Evolutionary conservation across 2,329 filamentous ascomycete genomes (phyloP).

Genomic region (Cercospora sojina): DNA sequence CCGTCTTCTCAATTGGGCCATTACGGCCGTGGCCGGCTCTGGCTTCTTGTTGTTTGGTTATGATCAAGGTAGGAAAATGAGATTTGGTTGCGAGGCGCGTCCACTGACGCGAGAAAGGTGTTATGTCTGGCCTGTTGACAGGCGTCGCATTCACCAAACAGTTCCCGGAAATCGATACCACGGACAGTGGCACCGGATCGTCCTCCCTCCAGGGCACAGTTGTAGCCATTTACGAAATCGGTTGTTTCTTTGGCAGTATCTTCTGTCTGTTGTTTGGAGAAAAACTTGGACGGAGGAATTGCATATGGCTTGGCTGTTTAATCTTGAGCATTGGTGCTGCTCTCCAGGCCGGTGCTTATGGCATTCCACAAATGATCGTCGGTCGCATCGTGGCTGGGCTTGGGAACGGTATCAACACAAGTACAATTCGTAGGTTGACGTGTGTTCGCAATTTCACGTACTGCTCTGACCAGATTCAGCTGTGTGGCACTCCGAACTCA

Average conservation of each 20-base stretch:
- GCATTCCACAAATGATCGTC: slow-evolving; percentile 41
- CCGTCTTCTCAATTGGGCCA: slow-evolving; percentile 21
- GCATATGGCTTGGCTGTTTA: slow-evolving; percentile 48
- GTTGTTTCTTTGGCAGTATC: slow-evolving; percentile 58
- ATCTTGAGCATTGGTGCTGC: slow-evolving; percentile 51
- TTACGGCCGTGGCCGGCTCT: slow-evolving; percentile 23
- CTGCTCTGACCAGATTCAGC: slow-evolving; percentile 24
- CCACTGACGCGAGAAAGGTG: slow-evolving; percentile 4
- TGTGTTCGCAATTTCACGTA: background rate
- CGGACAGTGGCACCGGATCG: slow-evolving; percentile 12
- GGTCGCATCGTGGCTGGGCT: slow-evolving; percentile 16
- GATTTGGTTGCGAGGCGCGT: background rate
- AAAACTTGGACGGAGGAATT: slow-evolving; percentile 47
- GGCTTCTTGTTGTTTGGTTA: slow-evolving; percentile 24
- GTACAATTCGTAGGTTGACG: slow-evolving; percentile 12
- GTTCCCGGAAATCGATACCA: slow-evolving; percentile 26
- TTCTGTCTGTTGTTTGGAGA: slow-evolving; percentile 50
- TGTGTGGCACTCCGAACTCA: slow-evolving; percentile 47
- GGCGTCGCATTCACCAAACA: slow-evolving; percentile 18
- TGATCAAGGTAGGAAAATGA: slow-evolving; percentile 14
- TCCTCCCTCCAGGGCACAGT: slow-evolving; percentile 39
- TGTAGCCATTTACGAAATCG: slow-evolving; percentile 58
- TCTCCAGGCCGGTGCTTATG: slow-evolving; percentile 46
- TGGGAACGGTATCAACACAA: slow-evolving; percentile 18
- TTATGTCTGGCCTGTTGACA: slow-evolving; percentile 22